Evolutionary conservation across 805 yeast genomes (phyloP).

Genomic region (Myxozyma melibiosi): DNA sequence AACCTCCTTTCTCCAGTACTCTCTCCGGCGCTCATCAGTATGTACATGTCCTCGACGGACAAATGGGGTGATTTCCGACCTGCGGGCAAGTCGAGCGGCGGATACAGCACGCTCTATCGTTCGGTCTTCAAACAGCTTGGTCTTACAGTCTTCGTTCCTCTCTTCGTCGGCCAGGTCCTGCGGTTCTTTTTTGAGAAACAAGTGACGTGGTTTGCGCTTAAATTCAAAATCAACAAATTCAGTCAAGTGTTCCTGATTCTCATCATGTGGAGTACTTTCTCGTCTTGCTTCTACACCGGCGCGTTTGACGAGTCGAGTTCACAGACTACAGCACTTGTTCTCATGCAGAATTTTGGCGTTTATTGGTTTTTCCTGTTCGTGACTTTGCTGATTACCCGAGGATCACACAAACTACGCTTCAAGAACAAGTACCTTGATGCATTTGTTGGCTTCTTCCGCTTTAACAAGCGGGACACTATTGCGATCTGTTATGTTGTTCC

Average conservation of each 20-base stretch:
- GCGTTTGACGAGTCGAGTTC: constrained; percentile 73
- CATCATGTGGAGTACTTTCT: constrained; percentile 57
- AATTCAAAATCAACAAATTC: constrained; percentile 65
- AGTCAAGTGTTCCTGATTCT: constrained; percentile 77
- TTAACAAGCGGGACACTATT: constrained; percentile 70
- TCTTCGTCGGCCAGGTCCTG: constrained; percentile 80
- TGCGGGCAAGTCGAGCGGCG: constrained; percentile 35
- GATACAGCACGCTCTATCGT: constrained; percentile 53
- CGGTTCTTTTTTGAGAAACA: constrained; percentile 70
- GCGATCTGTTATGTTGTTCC: constrained; percentile 85
- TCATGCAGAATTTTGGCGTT: constrained; percentile 79
- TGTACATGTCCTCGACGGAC: constrained; percentile 76
- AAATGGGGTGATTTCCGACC: constrained; percentile 49
- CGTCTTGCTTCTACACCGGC: constrained; percentile 69
- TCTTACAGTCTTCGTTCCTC: constrained; percentile 79
- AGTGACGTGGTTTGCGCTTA: constrained; percentile 59
- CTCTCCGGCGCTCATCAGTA: constrained; percentile 80
- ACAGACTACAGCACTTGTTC: constrained; percentile 69
- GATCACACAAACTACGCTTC: constrained; percentile 41
- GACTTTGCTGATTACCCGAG: constrained; percentile 63
- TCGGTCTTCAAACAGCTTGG: constrained; percentile 89
- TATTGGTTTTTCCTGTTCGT: constrained; percentile 73
- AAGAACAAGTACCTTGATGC: constrained; percentile 27
- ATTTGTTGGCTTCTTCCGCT: constrained; percentile 53
- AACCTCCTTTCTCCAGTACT: constrained; percentile 82